These are phyloP conservation scores for Colletotrichum sp. DNA, from an alignment of 2,329 filamentous ascomycete genomes.

Conservation along the genomic window DNA sequence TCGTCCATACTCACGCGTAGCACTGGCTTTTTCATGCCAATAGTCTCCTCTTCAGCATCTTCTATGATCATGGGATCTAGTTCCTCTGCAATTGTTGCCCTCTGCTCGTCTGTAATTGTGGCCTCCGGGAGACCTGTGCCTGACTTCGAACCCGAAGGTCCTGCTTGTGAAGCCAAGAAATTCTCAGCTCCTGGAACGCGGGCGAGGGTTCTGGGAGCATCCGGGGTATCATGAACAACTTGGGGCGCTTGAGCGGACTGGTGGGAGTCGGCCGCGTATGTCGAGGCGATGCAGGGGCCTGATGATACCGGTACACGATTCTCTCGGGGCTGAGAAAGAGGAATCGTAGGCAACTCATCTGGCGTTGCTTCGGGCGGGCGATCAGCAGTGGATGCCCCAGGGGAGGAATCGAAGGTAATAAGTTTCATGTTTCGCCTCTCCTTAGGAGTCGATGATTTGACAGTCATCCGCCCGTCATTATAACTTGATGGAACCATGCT, in stretches of 20 bases:
- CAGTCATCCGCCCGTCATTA: background rate
- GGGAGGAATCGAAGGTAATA: slow-evolving; percentile 28
- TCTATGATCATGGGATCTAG: background rate
- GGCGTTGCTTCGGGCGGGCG: background rate
- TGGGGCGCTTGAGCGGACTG: background rate
- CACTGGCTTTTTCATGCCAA: background rate
- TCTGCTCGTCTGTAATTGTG: background rate
- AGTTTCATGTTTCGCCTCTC: slow-evolving; percentile 23
- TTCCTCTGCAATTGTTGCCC: background rate
- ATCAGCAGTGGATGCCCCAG: background rate
- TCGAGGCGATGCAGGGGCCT: background rate
- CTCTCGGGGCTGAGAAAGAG: background rate
- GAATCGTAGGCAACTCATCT: background rate
- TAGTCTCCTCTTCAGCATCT: background rate
- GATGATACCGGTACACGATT: background rate
- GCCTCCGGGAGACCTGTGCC: background rate
- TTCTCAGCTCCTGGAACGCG: background rate
- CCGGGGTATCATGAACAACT: background rate
- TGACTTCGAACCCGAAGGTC: background rate
- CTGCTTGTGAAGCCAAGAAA: background rate
- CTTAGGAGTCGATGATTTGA: background rate
- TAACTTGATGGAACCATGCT: slow-evolving; percentile 21
- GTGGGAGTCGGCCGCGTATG: background rate
- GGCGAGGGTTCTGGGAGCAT: background rate
- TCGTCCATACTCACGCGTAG: background rate